Percentiles rank a stretch among this genome's conserved stretches.
Evolutionary conservation across 345 rosid genomes (phyloP).

Genomic region (Citrus trifoliata): DNA sequence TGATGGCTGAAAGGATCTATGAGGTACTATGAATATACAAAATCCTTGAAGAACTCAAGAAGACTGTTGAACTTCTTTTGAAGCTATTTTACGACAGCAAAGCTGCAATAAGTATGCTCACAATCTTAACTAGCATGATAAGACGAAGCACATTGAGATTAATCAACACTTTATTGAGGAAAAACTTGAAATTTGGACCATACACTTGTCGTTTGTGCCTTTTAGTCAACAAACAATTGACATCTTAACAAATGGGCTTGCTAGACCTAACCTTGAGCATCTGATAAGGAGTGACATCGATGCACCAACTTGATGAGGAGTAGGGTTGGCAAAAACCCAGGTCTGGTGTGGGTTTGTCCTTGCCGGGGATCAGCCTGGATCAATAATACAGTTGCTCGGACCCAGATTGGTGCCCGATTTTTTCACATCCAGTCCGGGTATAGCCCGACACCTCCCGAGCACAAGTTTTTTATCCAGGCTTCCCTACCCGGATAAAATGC

Average conservation of each 20-base stretch:
- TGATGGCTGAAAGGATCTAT: background rate
- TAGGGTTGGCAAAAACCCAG: too few species aligned
- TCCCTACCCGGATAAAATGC: too few species aligned
- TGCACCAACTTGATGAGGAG: background rate
- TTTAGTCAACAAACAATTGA: background rate
- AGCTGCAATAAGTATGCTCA: background rate
- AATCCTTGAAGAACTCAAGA: background rate
- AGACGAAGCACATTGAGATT: background rate
- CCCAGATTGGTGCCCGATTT: too few species aligned
- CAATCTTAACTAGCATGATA: background rate
- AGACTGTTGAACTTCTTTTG: background rate
- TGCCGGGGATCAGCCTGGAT: too few species aligned
- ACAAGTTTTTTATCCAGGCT: too few species aligned
- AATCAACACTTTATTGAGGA: background rate
- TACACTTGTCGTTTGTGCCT: background rate
- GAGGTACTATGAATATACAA: background rate
- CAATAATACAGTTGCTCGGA: too few species aligned
- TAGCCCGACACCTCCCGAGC: too few species aligned
- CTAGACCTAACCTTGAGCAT: background rate
- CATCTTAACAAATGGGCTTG: background rate
- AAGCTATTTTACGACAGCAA: background rate
- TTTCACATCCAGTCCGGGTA: too few species aligned
- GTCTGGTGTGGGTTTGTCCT: too few species aligned
- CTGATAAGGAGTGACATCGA: background rate
- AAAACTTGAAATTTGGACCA: background rate